Base-by-base conservation (phyloP, 2,329 filamentous ascomycete genomes). In the Fusarium graminum region DNA sequence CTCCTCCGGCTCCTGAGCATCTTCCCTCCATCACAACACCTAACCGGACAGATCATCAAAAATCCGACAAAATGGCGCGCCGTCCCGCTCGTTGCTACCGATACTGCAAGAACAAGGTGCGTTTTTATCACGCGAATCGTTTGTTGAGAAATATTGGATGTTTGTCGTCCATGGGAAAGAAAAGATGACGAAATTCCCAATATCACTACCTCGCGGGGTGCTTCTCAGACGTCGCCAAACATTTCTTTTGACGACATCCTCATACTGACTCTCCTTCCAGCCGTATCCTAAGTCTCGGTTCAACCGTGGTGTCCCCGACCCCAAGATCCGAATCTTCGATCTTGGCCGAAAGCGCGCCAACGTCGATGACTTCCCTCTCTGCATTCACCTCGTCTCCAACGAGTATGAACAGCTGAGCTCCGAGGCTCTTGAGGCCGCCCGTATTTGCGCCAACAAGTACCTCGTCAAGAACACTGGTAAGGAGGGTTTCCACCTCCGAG, bases 101-200 rank as follows among this genome's bases (percentile, higher is more conserved):
- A 81, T 99, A 99, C 92, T 99, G 95, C 94, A 99, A 99, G 93
- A 99, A 98, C 91, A 97, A 97, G 93, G 93, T 97, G 82, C 85
- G 91, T 83, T 69, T 41, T 50, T 50, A 14, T 50, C 50, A 52
- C 43, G 58, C 51, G 58, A 39, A 52, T 46, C 47, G 44, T 57
- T 32, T 41, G 49, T 45, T 53, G 52, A 59, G 51, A 45, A 63
- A 52, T 61, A 50, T 56, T 52, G 56, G 42, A 59, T 28, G 55
- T 67, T 62, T 36, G 43, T 30, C 29, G 29, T 26, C 16, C 50
- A 30, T 43, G 43, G 39, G 44, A 53, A 39, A 14, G 41, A 51
- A 52, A 29, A 32, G 50, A 60, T 56, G 59, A 67, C 47, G 53
- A 67, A 57, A 60, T 45, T 41, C 29, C 41, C 55, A 51, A 53